Base-by-base conservation (phyloP, 257 asterid genomes). In the Asclepias syriaca region DNA sequence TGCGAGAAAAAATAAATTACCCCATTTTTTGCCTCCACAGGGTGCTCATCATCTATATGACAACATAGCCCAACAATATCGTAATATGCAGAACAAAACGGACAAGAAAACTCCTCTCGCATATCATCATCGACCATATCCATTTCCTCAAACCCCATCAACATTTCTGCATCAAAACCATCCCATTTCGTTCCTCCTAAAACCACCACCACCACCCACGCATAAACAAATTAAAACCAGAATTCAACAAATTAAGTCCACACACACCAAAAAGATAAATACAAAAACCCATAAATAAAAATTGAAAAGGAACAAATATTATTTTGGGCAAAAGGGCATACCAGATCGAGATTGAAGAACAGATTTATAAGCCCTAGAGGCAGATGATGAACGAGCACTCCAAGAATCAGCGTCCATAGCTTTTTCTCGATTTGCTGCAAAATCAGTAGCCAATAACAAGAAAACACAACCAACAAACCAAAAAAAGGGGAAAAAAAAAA, bases 331-430 rank as follows among this genome's bases (percentile, higher is more conserved):
- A 34, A 43, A 61, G 16, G 59, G 48, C 34, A 75, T 71, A 92
- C 97, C 97, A 78, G 96, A 90, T 93, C 97, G 95, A 82, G 98
- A 87, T 79, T 87, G 97, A 71, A 85, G 84, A 80, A 90, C 90
- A 46, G 97, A 88, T 81, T 87, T 92, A 74, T 86, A 84, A 75
- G 91, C 86, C 87, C 77, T 87, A 74, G 98, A 86, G 24, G 93
- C 87, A 77, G 93, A 92, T 71, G 94, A 84, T 46, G 88, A 80
- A 81, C 95, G 96, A 82, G 87, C 89, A 77, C 90, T 90, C 95
- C 95, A 90, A 74, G 92, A 92, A 86, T 87, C 86, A 84, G 91
- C 82, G 80, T 90, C 98, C 98, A 92, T 92, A 75, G 75, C 77
- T 85, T 75, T 56, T 34, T 46, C 65, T 78, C 69, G 77, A 68